These are phyloP conservation scores for Crocinoboletus sp. DNA, from an alignment of 1,284 basidiomycete species.

Conservation along the genomic window DNA sequence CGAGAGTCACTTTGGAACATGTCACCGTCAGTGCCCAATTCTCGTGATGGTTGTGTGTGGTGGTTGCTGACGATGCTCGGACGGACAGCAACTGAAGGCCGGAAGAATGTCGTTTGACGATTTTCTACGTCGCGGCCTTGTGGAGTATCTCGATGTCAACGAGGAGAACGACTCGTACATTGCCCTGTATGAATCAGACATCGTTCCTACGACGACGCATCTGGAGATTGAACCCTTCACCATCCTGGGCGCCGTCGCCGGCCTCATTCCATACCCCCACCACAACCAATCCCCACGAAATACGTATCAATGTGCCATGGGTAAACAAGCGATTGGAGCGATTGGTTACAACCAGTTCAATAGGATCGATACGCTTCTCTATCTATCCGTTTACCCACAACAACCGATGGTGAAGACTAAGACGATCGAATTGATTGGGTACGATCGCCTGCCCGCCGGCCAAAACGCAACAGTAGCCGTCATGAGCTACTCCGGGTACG, in stretches of 20 bases:
- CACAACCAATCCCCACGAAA: constrained; percentile 99
- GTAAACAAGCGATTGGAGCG: constrained; percentile 99
- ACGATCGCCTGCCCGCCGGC: constrained; percentile 95
- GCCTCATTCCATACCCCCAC: constrained; percentile 98
- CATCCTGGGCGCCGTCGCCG: constrained; percentile 94
- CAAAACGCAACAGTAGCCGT: constrained; percentile 99
- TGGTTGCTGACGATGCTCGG: constrained; percentile 15
- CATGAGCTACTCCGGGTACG: constrained; percentile 99
- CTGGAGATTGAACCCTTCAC: constrained; percentile 99
- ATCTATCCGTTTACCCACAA: constrained; percentile 98
- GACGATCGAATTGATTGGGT: constrained; percentile 95
- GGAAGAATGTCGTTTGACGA: constrained; percentile 87
- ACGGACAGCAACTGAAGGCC: constrained; percentile 69
- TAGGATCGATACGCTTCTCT: constrained; percentile 97
- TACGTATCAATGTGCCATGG: constrained; percentile 99
- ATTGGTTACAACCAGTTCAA: constrained; percentile 99
- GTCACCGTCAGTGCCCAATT: constrained; percentile 52
- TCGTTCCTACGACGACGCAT: constrained; percentile 84
- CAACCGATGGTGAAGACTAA: constrained; percentile 99
- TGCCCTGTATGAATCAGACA: constrained; percentile 90
- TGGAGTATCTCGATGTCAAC: constrained; percentile 99
- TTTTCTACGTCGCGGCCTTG: constrained; percentile 92
- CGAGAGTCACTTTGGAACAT: constrained; percentile 81
- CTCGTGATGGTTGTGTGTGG: neutral
- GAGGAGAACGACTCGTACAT: constrained; percentile 99